Evolutionary conservation across 1,139 yeast genomes (phyloP).

Genomic region (Pichia sp.): DNA sequence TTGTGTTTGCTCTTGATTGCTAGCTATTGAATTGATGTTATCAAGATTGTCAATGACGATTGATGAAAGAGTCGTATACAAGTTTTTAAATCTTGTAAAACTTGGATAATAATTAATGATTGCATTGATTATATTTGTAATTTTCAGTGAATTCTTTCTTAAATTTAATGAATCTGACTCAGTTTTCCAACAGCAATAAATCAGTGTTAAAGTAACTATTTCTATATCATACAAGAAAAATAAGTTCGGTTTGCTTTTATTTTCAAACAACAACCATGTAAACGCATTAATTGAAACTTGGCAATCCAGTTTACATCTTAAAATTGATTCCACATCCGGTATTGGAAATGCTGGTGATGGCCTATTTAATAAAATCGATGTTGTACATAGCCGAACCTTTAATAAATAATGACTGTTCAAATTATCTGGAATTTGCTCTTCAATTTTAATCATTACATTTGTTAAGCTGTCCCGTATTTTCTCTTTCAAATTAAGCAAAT

Average conservation of each 20-base stretch:
- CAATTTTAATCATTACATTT: constrained; percentile 18
- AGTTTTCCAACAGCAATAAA: constrained; percentile 22
- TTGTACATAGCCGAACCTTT: constrained; percentile 17
- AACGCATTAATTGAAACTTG: constrained; percentile 16
- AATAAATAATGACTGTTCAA: constrained; percentile 16
- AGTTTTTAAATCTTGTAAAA: constrained; percentile 16
- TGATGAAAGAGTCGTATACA: constrained; percentile 18
- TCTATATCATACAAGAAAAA: constrained; percentile 18
- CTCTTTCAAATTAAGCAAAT: constrained; percentile 10
- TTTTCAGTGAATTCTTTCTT: constrained; percentile 12
- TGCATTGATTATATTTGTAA: constrained; percentile 15
- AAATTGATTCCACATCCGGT: constrained; percentile 16
- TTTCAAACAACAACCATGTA: constrained; percentile 10
- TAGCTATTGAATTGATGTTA: not conserved
- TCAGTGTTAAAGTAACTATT: constrained; percentile 18
- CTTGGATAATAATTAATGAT: constrained; percentile 15
- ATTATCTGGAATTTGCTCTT: constrained; percentile 16
- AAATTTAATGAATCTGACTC: constrained; percentile 16
- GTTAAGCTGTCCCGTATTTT: constrained; percentile 13
- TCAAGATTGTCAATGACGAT: constrained; percentile 18
- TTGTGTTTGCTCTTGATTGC: not conserved
- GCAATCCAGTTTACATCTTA: constrained; percentile 18
- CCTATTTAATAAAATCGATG: constrained; percentile 16
- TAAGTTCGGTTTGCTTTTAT: constrained; percentile 18
- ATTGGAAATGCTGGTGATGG: constrained; percentile 21